These are phyloP conservation scores for Manihot esculenta DNA, from an alignment of 441 rosid genomes.

Conservation along the genomic window DNA sequence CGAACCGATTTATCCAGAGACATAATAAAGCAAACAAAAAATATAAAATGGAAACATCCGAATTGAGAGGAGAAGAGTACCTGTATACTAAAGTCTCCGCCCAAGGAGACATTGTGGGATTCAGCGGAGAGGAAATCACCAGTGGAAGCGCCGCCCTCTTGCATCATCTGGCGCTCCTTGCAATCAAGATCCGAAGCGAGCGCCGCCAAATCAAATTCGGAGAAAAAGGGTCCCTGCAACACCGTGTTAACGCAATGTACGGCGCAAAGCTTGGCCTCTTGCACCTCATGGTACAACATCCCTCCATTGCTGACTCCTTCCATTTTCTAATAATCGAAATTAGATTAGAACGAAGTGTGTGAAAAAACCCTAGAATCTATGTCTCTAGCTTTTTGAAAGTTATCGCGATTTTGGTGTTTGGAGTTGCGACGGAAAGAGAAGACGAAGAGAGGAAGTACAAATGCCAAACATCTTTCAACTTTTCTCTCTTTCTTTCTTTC, in stretches of 20 bases:
- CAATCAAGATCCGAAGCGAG: slow-evolving; percentile 87
- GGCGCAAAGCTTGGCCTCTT: slow-evolving; percentile 93
- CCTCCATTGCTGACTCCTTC: slow-evolving; percentile 88
- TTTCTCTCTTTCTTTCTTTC: no score
- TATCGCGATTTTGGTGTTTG: no score
- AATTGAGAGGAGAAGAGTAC: slow-evolving; percentile 23
- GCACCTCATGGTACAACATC: slow-evolving; percentile 96
- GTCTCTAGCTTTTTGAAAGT: no score
- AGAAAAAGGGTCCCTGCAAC: slow-evolving; percentile 92
- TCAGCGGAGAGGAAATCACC: slow-evolving; percentile 77
- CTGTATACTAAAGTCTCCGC: slow-evolving; percentile 95
- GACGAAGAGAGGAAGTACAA: neutral
- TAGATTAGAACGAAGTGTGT: no score
- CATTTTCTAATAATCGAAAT: slow-evolving; percentile 32
- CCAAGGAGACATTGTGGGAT: slow-evolving; percentile 89
- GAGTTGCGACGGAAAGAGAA: neutral
- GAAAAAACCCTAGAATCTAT: slow-evolving; percentile 21
- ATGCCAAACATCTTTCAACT: no score
- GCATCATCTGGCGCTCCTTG: slow-evolving; percentile 83
- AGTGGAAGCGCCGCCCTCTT: slow-evolving; percentile 33
- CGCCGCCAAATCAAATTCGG: slow-evolving; percentile 93
- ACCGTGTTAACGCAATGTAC: slow-evolving; percentile 99
- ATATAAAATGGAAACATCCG: neutral
- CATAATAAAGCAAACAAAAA: neutral
- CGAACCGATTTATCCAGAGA: neutral